Percentiles rank a stretch among this genome's conserved stretches.
phyloP scores from a whole-genome alignment of 768 basidiomycete genomes.

The Leccinum broughii region DNA sequence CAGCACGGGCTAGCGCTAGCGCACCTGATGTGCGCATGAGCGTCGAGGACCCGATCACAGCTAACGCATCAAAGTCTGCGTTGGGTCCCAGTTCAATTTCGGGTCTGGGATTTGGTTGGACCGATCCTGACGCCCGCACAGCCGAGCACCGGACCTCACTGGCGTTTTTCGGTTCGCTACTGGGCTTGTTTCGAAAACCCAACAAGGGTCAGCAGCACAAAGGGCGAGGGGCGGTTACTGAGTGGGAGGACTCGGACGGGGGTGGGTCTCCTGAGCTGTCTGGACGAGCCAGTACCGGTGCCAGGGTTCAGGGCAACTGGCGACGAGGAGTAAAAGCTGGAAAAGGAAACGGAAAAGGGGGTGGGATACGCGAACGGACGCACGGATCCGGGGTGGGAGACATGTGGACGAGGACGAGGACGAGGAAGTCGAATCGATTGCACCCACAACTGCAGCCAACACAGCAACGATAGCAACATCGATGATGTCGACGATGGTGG shows the following conservation, averaged over 20 bases:
- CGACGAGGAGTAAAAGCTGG: not conserved
- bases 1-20: too few relatives aligned
- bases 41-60: too few relatives aligned
- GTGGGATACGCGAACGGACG: conserved; percentile 34
- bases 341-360: conserved; percentile 5
- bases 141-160: too few relatives aligned
- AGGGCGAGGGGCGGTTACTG: too few relatives aligned
- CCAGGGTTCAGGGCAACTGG: not conserved
- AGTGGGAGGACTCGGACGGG: too few relatives aligned
- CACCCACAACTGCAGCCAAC: too few relatives aligned
- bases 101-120: too few relatives aligned
- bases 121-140: too few relatives aligned
- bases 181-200: not conserved
- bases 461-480: not conserved
- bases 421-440: conserved; percentile 20
- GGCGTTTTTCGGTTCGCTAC: conserved; percentile 5
- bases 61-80: too few relatives aligned
- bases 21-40: too few relatives aligned
- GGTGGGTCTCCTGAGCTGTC: not conserved
- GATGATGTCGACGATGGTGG: not conserved
- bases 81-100: too few relatives aligned
- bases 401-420: not conserved
- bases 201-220: too few relatives aligned
- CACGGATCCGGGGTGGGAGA: conserved; percentile 12
- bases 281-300: not conserved